Base-by-base conservation (phyloP, 345 rosid genomes). In the Euclidium syriacum region DNA sequence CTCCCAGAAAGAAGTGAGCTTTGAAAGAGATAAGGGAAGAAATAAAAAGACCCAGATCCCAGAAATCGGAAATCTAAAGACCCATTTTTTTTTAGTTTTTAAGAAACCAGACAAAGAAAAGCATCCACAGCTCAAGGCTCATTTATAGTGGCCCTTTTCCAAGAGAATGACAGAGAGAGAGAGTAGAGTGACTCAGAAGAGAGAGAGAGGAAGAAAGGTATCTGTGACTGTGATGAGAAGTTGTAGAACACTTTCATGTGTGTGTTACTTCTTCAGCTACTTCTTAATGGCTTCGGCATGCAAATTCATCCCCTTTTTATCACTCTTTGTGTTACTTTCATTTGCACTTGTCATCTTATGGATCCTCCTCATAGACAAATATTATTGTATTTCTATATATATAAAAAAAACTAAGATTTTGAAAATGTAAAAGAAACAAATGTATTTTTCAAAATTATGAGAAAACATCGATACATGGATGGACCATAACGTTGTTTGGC, bases 1-100 rank as follows among this genome's bases (percentile, higher is more conserved):
- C 43, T 41, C 61, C 19, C 3, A 48, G 74, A 63, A 64, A 71
- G 54, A 47, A 71, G 12, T 2, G 3, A 71, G 36, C 75, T 71
- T 71, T 71, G 8, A 10, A 30, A 12, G 7, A 32, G n/a, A 44
- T 52, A 33, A 15, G 29, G 58, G 51, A 54, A 44, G 64, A 43
- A 20, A 61, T 10, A 36, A 58, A 52, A 68, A 43, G 38, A 73
- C 79, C 59, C 77, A 76, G 86, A 80, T 84, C 90, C 59, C 69
- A 75, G 68, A 73, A 59, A 63, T 40, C 44, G 33, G 67, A 74
- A 68, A 73, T 60, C 67, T 68, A 74, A 36, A 50, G 64, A 61
- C 67, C 75, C 75, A 54, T 63, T 65, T 32, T 38, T 47, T 39
- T 20, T 20, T 40, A 26, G 32, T 44, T 33, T 27, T 33, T 17